phyloP scores from a whole-genome alignment of 345 rosid genomes.

The Hibiscus syriacus region DNA sequence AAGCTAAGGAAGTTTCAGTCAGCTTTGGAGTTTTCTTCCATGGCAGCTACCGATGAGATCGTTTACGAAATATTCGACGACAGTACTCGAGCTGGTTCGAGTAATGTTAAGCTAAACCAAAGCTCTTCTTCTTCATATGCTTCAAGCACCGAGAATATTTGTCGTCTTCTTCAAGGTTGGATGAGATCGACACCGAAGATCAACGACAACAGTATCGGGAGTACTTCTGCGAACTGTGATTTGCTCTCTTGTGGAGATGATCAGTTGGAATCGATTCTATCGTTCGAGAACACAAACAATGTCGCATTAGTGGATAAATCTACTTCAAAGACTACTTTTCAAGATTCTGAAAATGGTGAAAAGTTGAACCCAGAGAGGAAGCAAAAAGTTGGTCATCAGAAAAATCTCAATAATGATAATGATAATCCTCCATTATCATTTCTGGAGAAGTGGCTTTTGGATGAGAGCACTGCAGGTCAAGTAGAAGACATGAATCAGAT shows the following conservation, averaged over 20 bases:
- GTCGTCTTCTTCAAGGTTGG: conserved; percentile 20
- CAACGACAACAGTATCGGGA: background rate
- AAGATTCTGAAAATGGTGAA: conserved; percentile 12
- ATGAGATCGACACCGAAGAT: background rate
- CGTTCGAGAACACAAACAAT: conserved; percentile 38
- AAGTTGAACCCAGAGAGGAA: conserved; percentile 7
- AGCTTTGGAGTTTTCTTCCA: conserved; percentile 24
- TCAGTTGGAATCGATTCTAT: conserved; percentile 31
- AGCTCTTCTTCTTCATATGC: conserved; percentile 42
- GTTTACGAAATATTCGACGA: conserved; percentile 7
- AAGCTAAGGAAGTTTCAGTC: conserved; percentile 69
- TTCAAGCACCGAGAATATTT: conserved; percentile 86
- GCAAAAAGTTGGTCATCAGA: conserved; percentile 20
- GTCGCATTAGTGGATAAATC: conserved; percentile 36
- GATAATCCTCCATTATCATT: conserved; percentile 57
- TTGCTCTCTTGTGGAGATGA: conserved; percentile 40
- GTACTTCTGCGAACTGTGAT: conserved; percentile 12
- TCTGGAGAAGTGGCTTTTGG: conserved; percentile 96
- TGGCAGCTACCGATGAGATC: conserved; percentile 10
- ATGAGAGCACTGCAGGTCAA: conserved; percentile 49
- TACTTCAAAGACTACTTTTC: conserved; percentile 17
- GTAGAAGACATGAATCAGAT: conserved; percentile 53
- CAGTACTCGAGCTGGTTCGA: conserved; percentile 15
- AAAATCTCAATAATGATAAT: background rate
- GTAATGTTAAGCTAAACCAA: conserved; percentile 7